Evolutionary conservation across 176 grass and related monocot genomes (phyloP).

Genomic region (Panicum miliaceum): DNA sequence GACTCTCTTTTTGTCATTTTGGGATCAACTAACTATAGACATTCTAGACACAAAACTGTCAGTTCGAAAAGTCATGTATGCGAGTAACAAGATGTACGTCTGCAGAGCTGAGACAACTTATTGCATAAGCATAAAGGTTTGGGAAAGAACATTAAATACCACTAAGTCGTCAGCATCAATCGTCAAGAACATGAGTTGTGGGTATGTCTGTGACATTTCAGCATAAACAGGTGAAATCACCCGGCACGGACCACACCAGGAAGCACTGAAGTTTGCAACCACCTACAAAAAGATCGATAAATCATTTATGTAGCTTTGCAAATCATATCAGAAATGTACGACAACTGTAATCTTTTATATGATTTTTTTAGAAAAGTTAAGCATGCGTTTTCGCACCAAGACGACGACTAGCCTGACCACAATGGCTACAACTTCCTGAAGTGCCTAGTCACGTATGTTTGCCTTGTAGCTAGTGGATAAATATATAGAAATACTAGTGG

Average conservation of each 20-base stretch:
- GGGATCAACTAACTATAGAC: too few relatives aligned
- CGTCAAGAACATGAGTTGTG: conserved; percentile 70
- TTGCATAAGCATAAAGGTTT: not conserved
- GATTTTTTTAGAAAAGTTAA: not conserved
- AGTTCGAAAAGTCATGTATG: too few relatives aligned
- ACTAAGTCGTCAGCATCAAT: conserved; percentile 71
- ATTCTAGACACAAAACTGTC: too few relatives aligned
- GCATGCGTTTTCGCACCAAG: not conserved
- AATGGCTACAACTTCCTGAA: not conserved
- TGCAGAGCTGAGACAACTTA: too few relatives aligned
- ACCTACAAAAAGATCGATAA: conserved; percentile 36
- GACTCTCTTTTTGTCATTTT: too few relatives aligned
- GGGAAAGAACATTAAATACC: conserved; percentile 32
- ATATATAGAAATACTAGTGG: too few relatives aligned
- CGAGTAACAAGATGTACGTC: too few relatives aligned
- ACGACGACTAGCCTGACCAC: not conserved
- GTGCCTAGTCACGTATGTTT: too few relatives aligned
- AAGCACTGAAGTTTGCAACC: conserved; percentile 79
- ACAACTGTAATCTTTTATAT: too few relatives aligned
- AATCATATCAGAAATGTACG: too few relatives aligned
- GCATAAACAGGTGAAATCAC: conserved; percentile 64
- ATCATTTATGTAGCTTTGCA: not conserved
- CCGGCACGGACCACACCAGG: conserved; percentile 77
- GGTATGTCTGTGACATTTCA: conserved; percentile 74
- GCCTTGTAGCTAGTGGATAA: too few relatives aligned